Evolutionary conservation across 345 rosid species (phyloP), one percentile per base, ranked within the genome.

Genomic region (Salix viminalis): DNA sequence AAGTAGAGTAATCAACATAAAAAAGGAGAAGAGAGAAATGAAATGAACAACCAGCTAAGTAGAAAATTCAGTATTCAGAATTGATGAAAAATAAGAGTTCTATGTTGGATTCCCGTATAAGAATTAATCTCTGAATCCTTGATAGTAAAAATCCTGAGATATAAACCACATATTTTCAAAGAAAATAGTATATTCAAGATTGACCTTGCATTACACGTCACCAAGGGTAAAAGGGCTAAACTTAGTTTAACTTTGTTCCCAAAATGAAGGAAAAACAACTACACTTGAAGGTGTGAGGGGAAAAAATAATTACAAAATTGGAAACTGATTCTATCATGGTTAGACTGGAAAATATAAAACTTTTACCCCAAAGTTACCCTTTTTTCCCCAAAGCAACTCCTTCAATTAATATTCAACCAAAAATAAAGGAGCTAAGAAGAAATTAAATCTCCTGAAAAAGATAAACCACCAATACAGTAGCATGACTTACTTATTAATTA

Each of bases 401-500:
- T 37, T 15, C 16, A 34, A 32, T 41, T 23, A 41, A 28, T 44
- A 10, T 42, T 39, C 16, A 60, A 30, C 37, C 67, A 41, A 32
- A 41, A 64, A 74, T 48, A 54, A 75, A 73, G 64, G 23, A 75
- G 28, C 50, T 69, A 72, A 65, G 28, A 52, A 58, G 68, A 71
- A 39, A 62, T 30, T 15, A 64, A 7, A 4, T n/a, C 70, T 69
- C 48, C 24, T 12, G 15, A 67, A 52, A 70, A 71, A 61, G 28
- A 26, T 15, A 67, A 74, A 75, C 37, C 44, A 54, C 73, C 77
- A 75, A 52, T 24, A 78, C 44, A 79, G 68, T 71, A 48, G 73
- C 58, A 76, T 16, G 32, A 77, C 97, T 68, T 92, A 94, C 97
- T 92, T 96, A 67, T 77, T 78, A 64, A 93, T 86, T 75, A 93